Percentiles rank a stretch among this genome's conserved stretches.
phyloP scores from a whole-genome alignment of 139 green algal species.

The Edaphochlamys debaryana region DNA sequence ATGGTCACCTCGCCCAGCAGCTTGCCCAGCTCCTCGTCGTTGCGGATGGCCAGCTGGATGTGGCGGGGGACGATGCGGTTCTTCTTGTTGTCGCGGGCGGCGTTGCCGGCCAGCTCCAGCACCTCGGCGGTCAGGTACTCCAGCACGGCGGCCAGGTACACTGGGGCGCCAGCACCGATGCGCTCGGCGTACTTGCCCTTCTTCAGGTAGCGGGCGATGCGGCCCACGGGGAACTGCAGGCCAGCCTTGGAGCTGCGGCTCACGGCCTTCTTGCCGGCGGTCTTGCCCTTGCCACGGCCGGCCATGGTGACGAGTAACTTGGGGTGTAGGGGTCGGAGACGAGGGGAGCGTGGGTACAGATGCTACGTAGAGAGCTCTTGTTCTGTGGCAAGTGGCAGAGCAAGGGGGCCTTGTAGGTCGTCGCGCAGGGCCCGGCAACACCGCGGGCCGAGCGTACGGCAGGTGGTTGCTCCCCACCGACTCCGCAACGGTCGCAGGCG shows the following conservation, averaged over 20 bases:
- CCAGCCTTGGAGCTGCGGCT: constrained; percentile 88
- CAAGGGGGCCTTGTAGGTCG: no score
- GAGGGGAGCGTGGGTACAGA: no score
- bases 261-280: constrained; percentile 72
- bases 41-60: constrained; percentile 88
- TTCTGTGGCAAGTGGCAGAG: no score
- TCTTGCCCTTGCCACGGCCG: background rate
- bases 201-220: constrained; percentile 87
- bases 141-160: constrained; percentile 75
- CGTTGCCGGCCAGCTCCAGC: constrained; percentile 98
- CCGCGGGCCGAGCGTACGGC: no score
- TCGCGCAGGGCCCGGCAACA: no score
- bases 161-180: constrained; percentile 69
- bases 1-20: constrained; percentile 72
- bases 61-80: constrained; percentile 84
- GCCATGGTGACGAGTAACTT: no score
- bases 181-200: constrained; percentile 73
- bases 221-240: constrained; percentile 88
- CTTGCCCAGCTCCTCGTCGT: constrained; percentile 80
- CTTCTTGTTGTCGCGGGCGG: constrained; percentile 93
- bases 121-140: constrained; percentile 97
- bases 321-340: no score
- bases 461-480: no score
- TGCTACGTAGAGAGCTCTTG: no score
- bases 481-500: no score